A percentile compares a stretch with the other conserved stretches of the same genome.
Conservation (phyloP, 202 grass and related monocot genomes). For the Bolboschoenoplectus hybrid region DNA sequence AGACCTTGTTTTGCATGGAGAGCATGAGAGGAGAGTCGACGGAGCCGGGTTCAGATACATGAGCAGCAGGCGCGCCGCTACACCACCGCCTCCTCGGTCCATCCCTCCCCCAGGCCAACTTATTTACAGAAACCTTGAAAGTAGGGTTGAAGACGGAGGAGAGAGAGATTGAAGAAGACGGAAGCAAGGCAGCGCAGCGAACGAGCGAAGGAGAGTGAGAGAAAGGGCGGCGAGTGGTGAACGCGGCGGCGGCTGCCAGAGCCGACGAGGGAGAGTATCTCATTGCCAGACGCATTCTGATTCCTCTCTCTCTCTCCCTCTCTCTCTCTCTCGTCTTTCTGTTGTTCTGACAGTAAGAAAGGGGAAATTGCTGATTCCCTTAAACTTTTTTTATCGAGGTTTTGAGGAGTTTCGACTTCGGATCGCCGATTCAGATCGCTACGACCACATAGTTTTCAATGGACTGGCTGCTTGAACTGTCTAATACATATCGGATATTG, state of each 20-base stretch:
- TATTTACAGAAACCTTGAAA: constrained; percentile 37
- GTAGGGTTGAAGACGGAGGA: constrained; percentile 14
- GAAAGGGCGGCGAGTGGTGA: constrained; percentile 26
- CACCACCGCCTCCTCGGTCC: constrained; percentile 16
- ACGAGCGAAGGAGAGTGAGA: constrained; percentile 1
- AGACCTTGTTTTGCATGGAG: constrained; percentile 76
- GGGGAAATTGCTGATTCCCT: no score
- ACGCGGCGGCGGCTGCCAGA: constrained; percentile 24
- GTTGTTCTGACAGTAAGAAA: background rate
- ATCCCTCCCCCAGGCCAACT: constrained; percentile 5
- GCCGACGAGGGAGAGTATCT: constrained; percentile 29
- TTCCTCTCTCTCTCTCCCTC: background rate
- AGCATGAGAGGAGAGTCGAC: constrained; percentile 58
- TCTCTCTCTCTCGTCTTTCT: background rate
- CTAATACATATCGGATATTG: no score
- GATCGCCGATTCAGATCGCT: no score
- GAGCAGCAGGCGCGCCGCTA: constrained; percentile 33
- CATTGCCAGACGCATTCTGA: constrained; percentile 25
- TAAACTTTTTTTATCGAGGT: no score
- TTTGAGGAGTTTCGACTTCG: no score
- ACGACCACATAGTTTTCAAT: no score
- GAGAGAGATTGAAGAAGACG: background rate
- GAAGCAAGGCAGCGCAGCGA: background rate
- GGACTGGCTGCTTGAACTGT: no score
- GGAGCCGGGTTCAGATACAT: constrained; percentile 49